A percentile compares a stretch with the other conserved stretches of the same genome.
These are phyloP conservation scores for Nicotiana noctiflora DNA, from an alignment of 257 asterid species.

Conservation along the genomic window DNA sequence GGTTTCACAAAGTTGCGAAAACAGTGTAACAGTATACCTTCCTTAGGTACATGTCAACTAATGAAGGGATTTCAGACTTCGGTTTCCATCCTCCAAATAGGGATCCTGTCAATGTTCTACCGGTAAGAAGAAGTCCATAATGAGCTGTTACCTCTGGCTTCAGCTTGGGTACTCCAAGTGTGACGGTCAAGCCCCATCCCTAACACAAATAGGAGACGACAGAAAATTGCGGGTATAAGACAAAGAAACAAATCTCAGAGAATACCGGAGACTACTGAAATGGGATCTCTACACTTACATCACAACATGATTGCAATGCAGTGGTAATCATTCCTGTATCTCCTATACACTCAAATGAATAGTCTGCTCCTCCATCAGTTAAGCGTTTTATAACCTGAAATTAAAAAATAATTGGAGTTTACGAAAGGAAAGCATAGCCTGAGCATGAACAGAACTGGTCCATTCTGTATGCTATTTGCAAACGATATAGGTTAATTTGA, in stretches of 20 bases:
- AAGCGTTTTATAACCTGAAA: constrained; percentile 65
- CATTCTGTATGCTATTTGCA: neutral
- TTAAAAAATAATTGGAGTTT: neutral
- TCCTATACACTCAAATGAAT: constrained; percentile 91
- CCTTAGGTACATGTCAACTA: constrained; percentile 71
- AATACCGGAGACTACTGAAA: neutral
- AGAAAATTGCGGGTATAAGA: neutral
- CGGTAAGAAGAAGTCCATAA: constrained; percentile 67
- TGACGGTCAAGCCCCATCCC: constrained; percentile 97
- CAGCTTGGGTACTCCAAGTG: constrained; percentile 89
- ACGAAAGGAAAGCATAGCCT: neutral
- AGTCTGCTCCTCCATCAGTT: constrained; percentile 91
- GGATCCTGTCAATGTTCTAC: constrained; percentile 79
- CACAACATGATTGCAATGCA: constrained; percentile 85
- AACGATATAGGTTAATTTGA: neutral
- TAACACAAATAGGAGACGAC: constrained; percentile 13
- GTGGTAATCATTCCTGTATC: constrained; percentile 68
- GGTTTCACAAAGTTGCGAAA: neutral
- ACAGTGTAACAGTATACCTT: constrained; percentile 34
- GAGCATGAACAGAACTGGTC: neutral
- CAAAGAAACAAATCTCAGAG: neutral
- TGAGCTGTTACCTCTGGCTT: constrained; percentile 73
- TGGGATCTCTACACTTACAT: constrained; percentile 31
- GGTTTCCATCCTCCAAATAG: constrained; percentile 98
- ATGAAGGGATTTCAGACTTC: constrained; percentile 78